A percentile compares a stretch with the other conserved stretches of the same genome.
phyloP scores from a whole-genome alignment of 1,139 yeast species.

The Pneumocystis jirovecii region DNA sequence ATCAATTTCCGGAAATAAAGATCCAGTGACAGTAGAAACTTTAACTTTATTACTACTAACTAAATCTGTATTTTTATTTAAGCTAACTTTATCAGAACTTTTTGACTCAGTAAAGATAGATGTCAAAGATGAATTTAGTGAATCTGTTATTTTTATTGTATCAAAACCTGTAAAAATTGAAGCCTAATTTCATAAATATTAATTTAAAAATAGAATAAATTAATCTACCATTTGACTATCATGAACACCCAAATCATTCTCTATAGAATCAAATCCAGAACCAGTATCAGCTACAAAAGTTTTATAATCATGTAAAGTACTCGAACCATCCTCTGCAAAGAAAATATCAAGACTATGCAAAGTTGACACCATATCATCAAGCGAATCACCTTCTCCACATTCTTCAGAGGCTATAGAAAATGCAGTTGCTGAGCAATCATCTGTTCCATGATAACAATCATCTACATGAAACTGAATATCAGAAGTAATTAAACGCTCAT shows the following conservation, averaged over 20 bases:
- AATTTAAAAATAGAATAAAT: not conserved
- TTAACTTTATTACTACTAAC: not conserved
- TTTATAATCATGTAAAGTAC: conserved; percentile 18
- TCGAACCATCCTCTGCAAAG: conserved; percentile 52
- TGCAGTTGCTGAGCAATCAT: conserved; percentile 12
- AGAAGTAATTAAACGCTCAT: conserved; percentile 16
- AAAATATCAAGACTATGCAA: conserved; percentile 84
- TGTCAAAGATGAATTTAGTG: not conserved
- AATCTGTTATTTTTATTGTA: not conserved
- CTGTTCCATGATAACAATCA: conserved; percentile 14
- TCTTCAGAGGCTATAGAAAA: conserved; percentile 17
- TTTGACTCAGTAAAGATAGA: not conserved
- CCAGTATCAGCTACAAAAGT: conserved; percentile 29
- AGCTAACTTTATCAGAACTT: not conserved
- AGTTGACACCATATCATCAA: conserved; percentile 93
- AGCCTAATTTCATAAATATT: not conserved
- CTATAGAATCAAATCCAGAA: conserved; percentile 34
- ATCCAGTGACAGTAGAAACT: not conserved
- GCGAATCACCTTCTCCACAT: conserved; percentile 20
- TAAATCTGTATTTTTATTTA: not conserved
- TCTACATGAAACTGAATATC: conserved; percentile 18
- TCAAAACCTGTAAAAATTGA: not conserved
- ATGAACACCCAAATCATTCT: conserved; percentile 63
- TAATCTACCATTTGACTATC: conserved; percentile 48
- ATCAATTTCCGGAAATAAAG: not conserved